Percentiles rank a stretch among this genome's conserved stretches.
These are phyloP conservation scores for Closterium sp. DNA, from an alignment of 139 green algal genomes.

Conservation along the genomic window DNA sequence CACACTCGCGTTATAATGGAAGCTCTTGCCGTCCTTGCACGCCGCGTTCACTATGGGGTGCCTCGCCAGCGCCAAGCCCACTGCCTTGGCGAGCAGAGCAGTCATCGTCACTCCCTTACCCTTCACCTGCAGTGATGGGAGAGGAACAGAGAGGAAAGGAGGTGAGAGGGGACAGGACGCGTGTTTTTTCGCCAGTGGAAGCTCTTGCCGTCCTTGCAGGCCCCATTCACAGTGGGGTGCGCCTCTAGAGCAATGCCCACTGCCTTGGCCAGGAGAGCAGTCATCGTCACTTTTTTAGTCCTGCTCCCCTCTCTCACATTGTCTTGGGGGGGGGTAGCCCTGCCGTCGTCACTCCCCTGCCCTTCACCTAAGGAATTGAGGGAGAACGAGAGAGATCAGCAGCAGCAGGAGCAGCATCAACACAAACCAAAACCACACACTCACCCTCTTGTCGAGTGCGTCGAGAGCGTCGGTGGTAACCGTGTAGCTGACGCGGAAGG, in stretches of 20 bases:
- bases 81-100: constrained; percentile 92
- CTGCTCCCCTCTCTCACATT: too few relatives aligned
- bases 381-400: not conserved
- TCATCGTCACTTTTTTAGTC: constrained; percentile 97
- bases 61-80: constrained; percentile 79
- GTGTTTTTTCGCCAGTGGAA: constrained; percentile 63
- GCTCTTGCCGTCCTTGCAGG: constrained; percentile 70
- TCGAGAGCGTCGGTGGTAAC: too few relatives aligned
- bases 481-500: too few relatives aligned
- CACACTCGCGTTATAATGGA: constrained; percentile 89
- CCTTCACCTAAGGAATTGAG: too few relatives aligned
- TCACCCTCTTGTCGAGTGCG: too few relatives aligned
- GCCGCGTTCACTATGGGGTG: constrained; percentile 87
- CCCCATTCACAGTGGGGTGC: constrained; percentile 83
- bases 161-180: not conserved
- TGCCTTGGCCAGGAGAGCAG: constrained; percentile 91
- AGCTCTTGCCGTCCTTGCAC: constrained; percentile 71
- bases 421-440: too few relatives aligned
- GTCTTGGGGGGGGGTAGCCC: too few relatives aligned
- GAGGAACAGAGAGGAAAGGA: not conserved
- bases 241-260: constrained; percentile 78
- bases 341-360: too few relatives aligned
- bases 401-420: not conserved
- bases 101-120: constrained; percentile 98
- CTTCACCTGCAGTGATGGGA: constrained; percentile 71